phyloP scores from a whole-genome alignment of 371 early-diverging fungal genomes.

The Mucor sp. region DNA sequence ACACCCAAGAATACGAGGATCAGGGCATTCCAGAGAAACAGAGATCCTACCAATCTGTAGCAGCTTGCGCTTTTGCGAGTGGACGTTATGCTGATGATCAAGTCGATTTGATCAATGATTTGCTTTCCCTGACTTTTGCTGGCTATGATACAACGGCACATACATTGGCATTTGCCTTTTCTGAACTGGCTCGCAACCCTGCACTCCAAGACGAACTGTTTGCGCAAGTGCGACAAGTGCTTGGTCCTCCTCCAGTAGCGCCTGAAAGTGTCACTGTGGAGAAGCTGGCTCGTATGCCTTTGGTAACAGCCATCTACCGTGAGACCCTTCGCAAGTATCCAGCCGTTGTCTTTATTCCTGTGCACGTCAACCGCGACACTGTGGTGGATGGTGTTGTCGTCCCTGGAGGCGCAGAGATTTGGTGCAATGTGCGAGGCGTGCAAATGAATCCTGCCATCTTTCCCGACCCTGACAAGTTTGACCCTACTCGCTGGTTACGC shows the following conservation, averaged over 20 bases:
- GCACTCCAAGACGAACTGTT: constrained; percentile 40
- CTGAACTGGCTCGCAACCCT: constrained; percentile 46
- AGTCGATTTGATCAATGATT: constrained; percentile 39
- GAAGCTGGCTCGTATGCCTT: constrained; percentile 40
- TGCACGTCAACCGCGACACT: constrained; percentile 46
- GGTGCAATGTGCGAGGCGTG: constrained; percentile 52
- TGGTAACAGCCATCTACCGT: constrained; percentile 48
- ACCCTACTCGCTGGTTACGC: constrained; percentile 40
- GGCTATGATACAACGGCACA: constrained; percentile 54
- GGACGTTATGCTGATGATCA: constrained; percentile 31
- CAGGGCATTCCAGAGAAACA: constrained; percentile 12
- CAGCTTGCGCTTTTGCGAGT: constrained; percentile 43
- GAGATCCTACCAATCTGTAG: constrained; percentile 32
- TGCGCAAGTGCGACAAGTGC: constrained; percentile 36
- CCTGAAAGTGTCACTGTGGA: constrained; percentile 39
- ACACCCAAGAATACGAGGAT: constrained; percentile 8
- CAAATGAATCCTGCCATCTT: constrained; percentile 50
- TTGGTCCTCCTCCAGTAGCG: constrained; percentile 46
- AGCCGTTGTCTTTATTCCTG: constrained; percentile 51
- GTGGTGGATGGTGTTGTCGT: constrained; percentile 42
- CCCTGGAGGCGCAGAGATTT: constrained; percentile 45
- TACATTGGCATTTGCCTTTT: constrained; percentile 46
- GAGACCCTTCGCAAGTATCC: constrained; percentile 55
- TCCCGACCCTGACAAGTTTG: constrained; percentile 43
- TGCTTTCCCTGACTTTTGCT: constrained; percentile 49